These are phyloP conservation scores for Prunus yedoensis DNA, from an alignment of 331 rosid genomes.

Conservation along the genomic window DNA sequence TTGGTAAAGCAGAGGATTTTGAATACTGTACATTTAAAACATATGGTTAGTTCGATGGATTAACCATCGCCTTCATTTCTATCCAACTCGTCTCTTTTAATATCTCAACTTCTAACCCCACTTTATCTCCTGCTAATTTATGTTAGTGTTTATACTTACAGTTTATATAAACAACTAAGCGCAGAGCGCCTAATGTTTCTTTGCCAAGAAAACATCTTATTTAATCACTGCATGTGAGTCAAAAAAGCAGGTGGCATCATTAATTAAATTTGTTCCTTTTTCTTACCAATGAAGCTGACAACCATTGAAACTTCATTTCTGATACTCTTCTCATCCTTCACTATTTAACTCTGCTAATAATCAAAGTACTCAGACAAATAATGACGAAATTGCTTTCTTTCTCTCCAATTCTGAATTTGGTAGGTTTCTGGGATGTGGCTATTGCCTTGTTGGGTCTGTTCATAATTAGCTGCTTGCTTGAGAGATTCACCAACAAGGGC, in stretches of 20 bases:
- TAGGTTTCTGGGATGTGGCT: slow-evolving; percentile 24
- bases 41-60: background rate
- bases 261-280: background rate
- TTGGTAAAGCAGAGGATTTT: background rate
- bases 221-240: background rate
- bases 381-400: background rate
- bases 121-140: no score
- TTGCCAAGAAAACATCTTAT: background rate
- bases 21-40: background rate
- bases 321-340: background rate
- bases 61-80: background rate
- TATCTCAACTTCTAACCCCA: no score
- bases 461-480: slow-evolving; percentile 22
- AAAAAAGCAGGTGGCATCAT: slow-evolving; percentile 5
- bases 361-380: background rate
- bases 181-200: no score
- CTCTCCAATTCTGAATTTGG: slow-evolving; percentile 8
- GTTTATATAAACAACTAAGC: no score
- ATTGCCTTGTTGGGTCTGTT: slow-evolving; percentile 28
- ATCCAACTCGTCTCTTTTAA: background rate
- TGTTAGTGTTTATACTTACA: no score
- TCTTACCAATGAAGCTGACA: background rate
- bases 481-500: slow-evolving; percentile 35
- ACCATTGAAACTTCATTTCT: background rate
- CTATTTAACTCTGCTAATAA: background rate